phyloP scores from a whole-genome alignment of 805 yeast genomes.

The Lipomyces yamadae region DNA sequence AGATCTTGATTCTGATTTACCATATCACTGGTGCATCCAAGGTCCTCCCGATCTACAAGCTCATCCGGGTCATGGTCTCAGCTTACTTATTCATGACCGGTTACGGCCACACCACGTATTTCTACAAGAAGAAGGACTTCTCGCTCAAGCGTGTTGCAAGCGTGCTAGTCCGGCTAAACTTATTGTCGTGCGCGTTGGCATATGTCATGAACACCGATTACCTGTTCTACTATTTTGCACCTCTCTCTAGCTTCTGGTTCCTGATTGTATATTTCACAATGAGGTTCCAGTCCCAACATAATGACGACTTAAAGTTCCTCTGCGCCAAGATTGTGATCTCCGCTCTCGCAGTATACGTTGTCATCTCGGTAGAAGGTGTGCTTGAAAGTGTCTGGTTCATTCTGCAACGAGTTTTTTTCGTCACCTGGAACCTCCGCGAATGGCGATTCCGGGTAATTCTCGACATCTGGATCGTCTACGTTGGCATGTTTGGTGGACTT shows the following conservation, averaged over 20 bases:
- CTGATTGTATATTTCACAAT: constrained; percentile 38
- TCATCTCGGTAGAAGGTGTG: constrained; percentile 34
- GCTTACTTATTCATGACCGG: constrained; percentile 41
- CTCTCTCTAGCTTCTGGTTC: constrained; percentile 41
- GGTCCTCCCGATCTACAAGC: constrained; percentile 39
- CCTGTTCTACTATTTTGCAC: constrained; percentile 40
- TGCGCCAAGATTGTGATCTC: constrained; percentile 33
- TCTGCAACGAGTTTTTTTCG: constrained; percentile 34
- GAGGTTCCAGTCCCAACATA: constrained; percentile 26
- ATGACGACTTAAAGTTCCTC: constrained; percentile 34
- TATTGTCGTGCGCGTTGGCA: constrained; percentile 38
- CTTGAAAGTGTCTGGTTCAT: constrained; percentile 35
- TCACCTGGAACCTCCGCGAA: constrained; percentile 40
- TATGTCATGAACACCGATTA: constrained; percentile 41
- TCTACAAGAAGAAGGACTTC: constrained; percentile 38
- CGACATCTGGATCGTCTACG: constrained; percentile 38
- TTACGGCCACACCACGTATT: constrained; percentile 39
- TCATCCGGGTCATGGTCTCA: constrained; percentile 40
- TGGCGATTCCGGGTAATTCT: constrained; percentile 40
- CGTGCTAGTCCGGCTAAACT: constrained; percentile 38
- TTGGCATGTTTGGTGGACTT: constrained; percentile 40
- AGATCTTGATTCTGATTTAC: constrained; percentile 38
- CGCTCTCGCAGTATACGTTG: constrained; percentile 15
- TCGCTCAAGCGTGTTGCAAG: constrained; percentile 39
- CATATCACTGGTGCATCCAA: constrained; percentile 42